A percentile compares a stretch with the other conserved stretches of the same genome.
phyloP scores from a whole-genome alignment of 75 land plant genomes.

The Sequoiadendron giganteum region DNA sequence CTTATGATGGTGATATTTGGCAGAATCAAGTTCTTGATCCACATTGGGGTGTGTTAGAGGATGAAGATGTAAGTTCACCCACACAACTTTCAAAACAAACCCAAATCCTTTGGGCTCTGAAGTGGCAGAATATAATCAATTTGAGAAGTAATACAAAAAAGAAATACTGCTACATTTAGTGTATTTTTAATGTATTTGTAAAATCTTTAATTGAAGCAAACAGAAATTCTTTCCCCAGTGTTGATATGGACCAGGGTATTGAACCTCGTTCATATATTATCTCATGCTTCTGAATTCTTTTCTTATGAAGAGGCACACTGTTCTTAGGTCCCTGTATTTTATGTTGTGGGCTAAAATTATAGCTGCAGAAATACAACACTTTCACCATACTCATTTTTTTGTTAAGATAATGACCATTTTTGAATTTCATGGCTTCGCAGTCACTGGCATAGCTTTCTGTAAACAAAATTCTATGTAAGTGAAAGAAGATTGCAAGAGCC shows the following conservation, averaged over 20 bases:
- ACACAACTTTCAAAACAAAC: background rate
- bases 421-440: background rate
- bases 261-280: background rate
- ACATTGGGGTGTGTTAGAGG: conserved; percentile 91
- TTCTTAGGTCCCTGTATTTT: background rate
- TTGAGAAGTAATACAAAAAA: background rate
- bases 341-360: background rate
- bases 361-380: background rate
- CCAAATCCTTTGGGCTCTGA: background rate
- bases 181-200: background rate
- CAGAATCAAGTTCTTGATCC: conserved; percentile 89
- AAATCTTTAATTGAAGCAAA: background rate
- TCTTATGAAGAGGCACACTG: background rate
- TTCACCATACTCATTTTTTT: background rate
- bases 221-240: background rate
- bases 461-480: too few relatives aligned
- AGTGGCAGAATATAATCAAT: background rate
- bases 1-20: conserved; percentile 53
- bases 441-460: background rate
- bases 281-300: background rate
- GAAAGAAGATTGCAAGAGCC: too few relatives aligned
- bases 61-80: conserved; percentile 69
- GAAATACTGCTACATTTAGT: background rate
- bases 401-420: background rate
- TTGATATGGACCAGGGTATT: background rate